phyloP scores from a whole-genome alignment of 2,329 filamentous ascomycete genomes.

The Onygena corvina region DNA sequence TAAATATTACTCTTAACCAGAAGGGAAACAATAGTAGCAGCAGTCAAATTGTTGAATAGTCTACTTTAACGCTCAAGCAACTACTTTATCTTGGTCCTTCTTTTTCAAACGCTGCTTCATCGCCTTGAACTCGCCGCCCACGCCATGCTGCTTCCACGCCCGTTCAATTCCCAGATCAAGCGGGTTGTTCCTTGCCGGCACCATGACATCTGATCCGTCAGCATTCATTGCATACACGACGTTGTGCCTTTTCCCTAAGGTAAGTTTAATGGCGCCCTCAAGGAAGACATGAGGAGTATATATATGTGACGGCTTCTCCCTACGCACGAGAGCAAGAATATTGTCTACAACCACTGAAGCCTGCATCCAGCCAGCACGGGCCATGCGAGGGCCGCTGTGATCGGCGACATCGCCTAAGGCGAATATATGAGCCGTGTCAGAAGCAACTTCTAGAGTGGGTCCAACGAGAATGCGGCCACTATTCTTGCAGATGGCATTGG shows the following conservation, averaged over 20 bases:
- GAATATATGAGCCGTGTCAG: conserved; percentile 38
- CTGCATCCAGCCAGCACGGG: conserved; percentile 42
- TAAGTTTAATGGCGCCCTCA: conserved; percentile 10
- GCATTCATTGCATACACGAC: neutral
- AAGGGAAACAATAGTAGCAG: too few species aligned
- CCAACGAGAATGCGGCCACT: conserved; percentile 36
- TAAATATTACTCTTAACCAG: too few species aligned
- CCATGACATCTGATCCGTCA: neutral
- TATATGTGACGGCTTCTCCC: neutral
- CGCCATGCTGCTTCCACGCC: neutral
- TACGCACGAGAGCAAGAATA: conserved; percentile 23
- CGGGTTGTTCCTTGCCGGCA: neutral
- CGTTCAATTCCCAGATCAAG: neutral
- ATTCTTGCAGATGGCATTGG: conserved; percentile 5
- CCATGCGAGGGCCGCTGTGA: conserved; percentile 37
- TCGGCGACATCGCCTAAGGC: conserved; percentile 50
- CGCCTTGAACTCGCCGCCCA: neutral
- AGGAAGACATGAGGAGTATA: conserved; percentile 2
- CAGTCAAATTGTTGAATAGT: too few species aligned
- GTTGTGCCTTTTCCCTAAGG: conserved; percentile 6
- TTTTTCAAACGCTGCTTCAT: neutral
- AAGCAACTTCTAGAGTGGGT: conserved; percentile 45
- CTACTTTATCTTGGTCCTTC: too few species aligned
- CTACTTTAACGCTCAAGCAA: too few species aligned
- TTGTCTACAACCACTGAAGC: conserved; percentile 43